Percentiles rank a stretch among this genome's conserved stretches.
Evolutionary conservation across 495 filamentous ascomycete species (phyloP).

Genomic region (Gamarada debralockiae): DNA sequence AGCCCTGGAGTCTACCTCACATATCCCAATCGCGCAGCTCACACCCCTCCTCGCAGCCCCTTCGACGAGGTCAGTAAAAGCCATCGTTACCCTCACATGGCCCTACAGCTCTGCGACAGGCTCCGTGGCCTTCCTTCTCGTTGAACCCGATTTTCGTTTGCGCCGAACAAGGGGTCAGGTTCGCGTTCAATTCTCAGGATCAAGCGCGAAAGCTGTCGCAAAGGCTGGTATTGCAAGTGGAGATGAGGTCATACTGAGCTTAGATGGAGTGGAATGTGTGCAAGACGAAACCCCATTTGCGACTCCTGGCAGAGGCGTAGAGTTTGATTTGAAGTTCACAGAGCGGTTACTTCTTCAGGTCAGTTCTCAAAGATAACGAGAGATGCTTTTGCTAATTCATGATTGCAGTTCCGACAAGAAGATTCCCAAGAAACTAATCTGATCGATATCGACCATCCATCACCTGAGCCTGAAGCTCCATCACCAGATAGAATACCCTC

Average conservation of each 20-base stretch:
- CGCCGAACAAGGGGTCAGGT: slow-evolving; percentile 77
- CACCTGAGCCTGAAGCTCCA: slow-evolving; percentile 2
- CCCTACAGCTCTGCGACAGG: slow-evolving; percentile 77
- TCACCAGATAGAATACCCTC: neutral
- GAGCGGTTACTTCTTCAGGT: slow-evolving; percentile 60
- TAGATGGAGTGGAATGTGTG: slow-evolving; percentile 62
- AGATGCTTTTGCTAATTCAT: neutral
- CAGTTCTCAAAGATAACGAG: slow-evolving; percentile 5
- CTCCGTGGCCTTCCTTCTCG: slow-evolving; percentile 70
- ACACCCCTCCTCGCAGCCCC: slow-evolving; percentile 40
- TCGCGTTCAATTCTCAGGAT: slow-evolving; percentile 71
- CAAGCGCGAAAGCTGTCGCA: slow-evolving; percentile 65
- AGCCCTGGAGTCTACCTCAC: slow-evolving; percentile 20
- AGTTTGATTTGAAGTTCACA: slow-evolving; percentile 69
- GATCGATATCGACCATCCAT: slow-evolving; percentile 24
- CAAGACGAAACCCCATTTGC: slow-evolving; percentile 39
- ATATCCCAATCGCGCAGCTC: slow-evolving; percentile 65
- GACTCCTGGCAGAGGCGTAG: slow-evolving; percentile 63
- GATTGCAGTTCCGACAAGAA: slow-evolving; percentile 17
- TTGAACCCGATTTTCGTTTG: slow-evolving; percentile 83
- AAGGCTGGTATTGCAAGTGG: slow-evolving; percentile 65
- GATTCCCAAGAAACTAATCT: slow-evolving; percentile 4
- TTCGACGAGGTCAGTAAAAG: slow-evolving; percentile 42
- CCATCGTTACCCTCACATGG: slow-evolving; percentile 82
- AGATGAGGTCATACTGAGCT: slow-evolving; percentile 64